Percentiles rank a stretch among this genome's conserved stretches.
phyloP scores from a whole-genome alignment of 2,329 filamentous ascomycete genomes.

The Cyclaneusma minus region DNA sequence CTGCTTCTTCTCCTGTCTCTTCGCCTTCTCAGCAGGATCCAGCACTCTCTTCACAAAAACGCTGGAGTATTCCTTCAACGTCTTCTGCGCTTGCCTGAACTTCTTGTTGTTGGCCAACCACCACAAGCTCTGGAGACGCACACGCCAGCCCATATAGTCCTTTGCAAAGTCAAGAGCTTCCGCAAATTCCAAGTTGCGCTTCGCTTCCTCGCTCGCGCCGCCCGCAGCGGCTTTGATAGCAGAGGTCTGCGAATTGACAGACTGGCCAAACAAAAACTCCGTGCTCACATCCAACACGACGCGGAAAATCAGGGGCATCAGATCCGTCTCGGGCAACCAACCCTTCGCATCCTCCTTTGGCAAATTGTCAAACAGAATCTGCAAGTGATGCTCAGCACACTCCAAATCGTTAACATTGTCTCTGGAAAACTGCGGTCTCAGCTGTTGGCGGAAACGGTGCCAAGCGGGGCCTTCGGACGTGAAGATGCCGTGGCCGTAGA shows the following conservation, averaged over 20 bases:
- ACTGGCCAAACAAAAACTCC: conserved; percentile 40
- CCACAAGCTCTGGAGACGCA: conserved; percentile 14
- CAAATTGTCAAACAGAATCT: conserved; percentile 12
- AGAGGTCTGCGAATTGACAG: conserved; percentile 28
- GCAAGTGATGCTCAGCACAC: conserved; percentile 35
- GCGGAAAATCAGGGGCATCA: conserved; percentile 40
- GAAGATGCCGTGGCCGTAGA: conserved; percentile 23
- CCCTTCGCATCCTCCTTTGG: conserved; percentile 7
- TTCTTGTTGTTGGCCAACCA: conserved; percentile 13
- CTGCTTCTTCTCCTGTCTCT: conserved; percentile 17
- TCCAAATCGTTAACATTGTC: conserved; percentile 19
- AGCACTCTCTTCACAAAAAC: conserved; percentile 14
- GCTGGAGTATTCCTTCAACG: conserved; percentile 10
- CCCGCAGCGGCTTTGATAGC: conserved; percentile 16
- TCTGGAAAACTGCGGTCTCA: conserved; percentile 21
- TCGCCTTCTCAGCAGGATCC: conserved; percentile 6
- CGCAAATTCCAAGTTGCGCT: conserved; percentile 19
- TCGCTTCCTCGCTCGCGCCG: conserved; percentile 6
- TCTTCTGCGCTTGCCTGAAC: conserved; percentile 16
- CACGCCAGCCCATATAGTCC: conserved; percentile 16
- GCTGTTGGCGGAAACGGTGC: conserved; percentile 21
- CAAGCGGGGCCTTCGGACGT: conserved; percentile 22
- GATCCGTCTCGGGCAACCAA: conserved; percentile 28
- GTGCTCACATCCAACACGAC: conserved; percentile 41
- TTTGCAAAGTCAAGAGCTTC: conserved; percentile 22